A percentile compares a stretch with the other conserved stretches of the same genome.
These are phyloP conservation scores for Suillus ampliporus DNA, from an alignment of 768 basidiomycete species.

Conservation along the genomic window DNA sequence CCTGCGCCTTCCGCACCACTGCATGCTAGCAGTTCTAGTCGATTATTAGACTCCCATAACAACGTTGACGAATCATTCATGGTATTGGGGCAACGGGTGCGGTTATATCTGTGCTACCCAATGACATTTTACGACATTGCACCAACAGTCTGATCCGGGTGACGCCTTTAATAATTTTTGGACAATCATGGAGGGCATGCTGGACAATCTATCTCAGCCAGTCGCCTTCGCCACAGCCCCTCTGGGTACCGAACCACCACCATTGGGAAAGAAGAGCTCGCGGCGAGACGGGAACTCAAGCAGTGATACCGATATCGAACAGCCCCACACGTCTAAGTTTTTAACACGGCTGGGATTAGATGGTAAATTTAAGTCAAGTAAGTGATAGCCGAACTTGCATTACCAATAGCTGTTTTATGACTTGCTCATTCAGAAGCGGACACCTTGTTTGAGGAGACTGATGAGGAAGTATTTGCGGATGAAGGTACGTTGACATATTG, in stretches of 20 bases:
- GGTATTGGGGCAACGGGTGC: slow-evolving; percentile 80
- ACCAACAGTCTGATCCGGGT: slow-evolving; percentile 71
- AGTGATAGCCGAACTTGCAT: not conserved
- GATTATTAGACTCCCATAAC: slow-evolving; percentile 56
- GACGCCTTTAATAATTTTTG: slow-evolving; percentile 91
- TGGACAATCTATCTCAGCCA: slow-evolving; percentile 83
- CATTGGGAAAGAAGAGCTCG: slow-evolving; percentile 29
- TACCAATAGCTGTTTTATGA: not conserved
- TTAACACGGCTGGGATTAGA: slow-evolving; percentile 48
- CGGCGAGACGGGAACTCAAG: slow-evolving; percentile 58
- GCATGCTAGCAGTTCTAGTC: slow-evolving; percentile 42
- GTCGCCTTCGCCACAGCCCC: slow-evolving; percentile 84
- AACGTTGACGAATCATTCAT: slow-evolving; percentile 89
- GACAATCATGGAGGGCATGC: slow-evolving; percentile 85
- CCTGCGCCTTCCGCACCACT: slow-evolving; percentile 53
- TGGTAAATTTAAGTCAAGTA: slow-evolving; percentile 27
- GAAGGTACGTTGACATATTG: slow-evolving; percentile 52
- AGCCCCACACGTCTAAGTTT: slow-evolving; percentile 62
- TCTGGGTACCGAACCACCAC: slow-evolving; percentile 50
- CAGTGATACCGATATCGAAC: slow-evolving; percentile 73
- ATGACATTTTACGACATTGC: slow-evolving; percentile 13
- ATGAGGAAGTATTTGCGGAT: slow-evolving; percentile 66
- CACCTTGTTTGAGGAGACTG: slow-evolving; percentile 49
- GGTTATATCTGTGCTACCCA: slow-evolving; percentile 29
- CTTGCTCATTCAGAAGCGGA: slow-evolving; percentile 22